phyloP scores from a whole-genome alignment of 768 basidiomycete genomes.

The Pleurotus ostreatus region DNA sequence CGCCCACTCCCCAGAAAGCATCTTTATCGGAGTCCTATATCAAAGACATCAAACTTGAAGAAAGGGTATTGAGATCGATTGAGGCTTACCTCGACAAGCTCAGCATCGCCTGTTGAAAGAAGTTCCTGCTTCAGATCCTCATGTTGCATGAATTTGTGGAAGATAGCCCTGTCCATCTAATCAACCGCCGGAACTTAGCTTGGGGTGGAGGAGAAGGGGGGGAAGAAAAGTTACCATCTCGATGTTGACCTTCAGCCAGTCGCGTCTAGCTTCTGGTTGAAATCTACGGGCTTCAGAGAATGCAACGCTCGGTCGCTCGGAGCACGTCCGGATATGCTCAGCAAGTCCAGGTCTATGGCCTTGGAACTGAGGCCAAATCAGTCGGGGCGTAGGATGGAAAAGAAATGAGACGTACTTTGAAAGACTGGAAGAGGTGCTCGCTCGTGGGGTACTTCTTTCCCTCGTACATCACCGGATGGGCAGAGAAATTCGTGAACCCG shows the following conservation, averaged over 20 bases:
- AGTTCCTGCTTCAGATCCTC: slow-evolving; percentile 52
- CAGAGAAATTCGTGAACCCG: slow-evolving; percentile 72
- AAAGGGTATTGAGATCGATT: no score
- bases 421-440: slow-evolving; percentile 75
- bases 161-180: slow-evolving; percentile 65
- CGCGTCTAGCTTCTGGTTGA: slow-evolving; percentile 54
- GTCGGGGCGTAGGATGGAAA: not conserved
- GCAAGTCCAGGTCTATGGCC: slow-evolving; percentile 57
- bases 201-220: not conserved
- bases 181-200: slow-evolving; percentile 1
- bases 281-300: slow-evolving; percentile 67
- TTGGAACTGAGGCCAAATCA: slow-evolving; percentile 44
- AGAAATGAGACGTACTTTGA: slow-evolving; percentile 42
- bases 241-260: slow-evolving; percentile 71
- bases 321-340: slow-evolving; percentile 64
- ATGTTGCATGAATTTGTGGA: slow-evolving; percentile 72
- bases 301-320: slow-evolving; percentile 57
- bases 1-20: slow-evolving; percentile 75
- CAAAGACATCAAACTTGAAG: not conserved
- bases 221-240: slow-evolving; percentile 39
- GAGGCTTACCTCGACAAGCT: slow-evolving; percentile 59
- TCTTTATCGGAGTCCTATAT: slow-evolving; percentile 69
- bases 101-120: slow-evolving; percentile 60
- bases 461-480: slow-evolving; percentile 57
- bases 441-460: slow-evolving; percentile 69